Conservation (phyloP, 108 stramenopile genomes). For the Chaetoceros tenuissimus region DNA sequence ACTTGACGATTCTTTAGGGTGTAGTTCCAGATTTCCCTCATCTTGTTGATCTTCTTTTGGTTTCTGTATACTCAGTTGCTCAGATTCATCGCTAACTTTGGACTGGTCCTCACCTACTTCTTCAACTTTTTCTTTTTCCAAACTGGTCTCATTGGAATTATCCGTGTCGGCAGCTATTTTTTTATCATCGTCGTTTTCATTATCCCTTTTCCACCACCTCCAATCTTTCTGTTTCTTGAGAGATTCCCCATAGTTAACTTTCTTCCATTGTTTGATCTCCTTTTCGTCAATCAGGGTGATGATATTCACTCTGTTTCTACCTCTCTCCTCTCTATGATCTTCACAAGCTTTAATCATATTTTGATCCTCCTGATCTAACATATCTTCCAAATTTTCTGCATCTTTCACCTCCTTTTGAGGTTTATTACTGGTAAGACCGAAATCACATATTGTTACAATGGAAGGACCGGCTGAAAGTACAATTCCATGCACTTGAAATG, state of each 20-base stretch:
- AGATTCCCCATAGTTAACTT: slow-evolving; percentile 23
- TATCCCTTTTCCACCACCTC: not conserved
- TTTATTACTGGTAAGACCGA: slow-evolving; percentile 19
- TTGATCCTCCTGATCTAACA: not conserved
- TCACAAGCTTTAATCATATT: not conserved
- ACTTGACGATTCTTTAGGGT: too few relatives aligned
- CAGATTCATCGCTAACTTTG: too few relatives aligned
- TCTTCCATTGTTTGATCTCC: slow-evolving; percentile 36
- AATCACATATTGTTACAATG: slow-evolving; percentile 32
- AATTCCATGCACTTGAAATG: slow-evolving; percentile 43
- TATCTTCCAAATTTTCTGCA: not conserved
- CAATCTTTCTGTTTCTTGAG: not conserved
- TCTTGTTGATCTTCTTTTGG: too few relatives aligned
- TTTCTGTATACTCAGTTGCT: too few relatives aligned
- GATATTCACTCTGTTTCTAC: slow-evolving; percentile 21
- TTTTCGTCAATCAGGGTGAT: slow-evolving; percentile 28
- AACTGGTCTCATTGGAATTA: slow-evolving; percentile 6
- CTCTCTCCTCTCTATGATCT: not conserved
- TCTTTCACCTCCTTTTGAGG: not conserved
- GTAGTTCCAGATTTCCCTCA: too few relatives aligned
- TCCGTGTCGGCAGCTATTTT: slow-evolving; percentile 4
- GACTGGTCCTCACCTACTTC: too few relatives aligned
- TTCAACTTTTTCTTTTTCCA: not conserved
- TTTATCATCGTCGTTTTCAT: not conserved
- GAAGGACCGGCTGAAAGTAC: slow-evolving; percentile 30